Base-by-base conservation (phyloP, 352 stramenopile genomes). In the Phytophthora citricola region DNA sequence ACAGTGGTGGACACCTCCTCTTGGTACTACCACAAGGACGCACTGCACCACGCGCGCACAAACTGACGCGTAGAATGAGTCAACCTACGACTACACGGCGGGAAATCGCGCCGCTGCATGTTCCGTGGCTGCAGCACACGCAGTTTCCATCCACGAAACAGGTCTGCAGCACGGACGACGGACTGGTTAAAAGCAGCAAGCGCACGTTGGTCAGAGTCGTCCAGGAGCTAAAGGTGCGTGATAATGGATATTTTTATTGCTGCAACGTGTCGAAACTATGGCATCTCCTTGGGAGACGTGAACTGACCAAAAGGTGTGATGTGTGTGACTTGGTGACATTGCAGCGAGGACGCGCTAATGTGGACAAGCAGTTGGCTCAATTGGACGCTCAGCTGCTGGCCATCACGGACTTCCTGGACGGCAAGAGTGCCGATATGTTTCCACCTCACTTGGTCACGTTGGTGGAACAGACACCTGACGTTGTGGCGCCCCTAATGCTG, bases 71-170 rank as follows among this genome's bases (percentile, higher is more conserved):
- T 31, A 39, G 15, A 14, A 76, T 71, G 68, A 65, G 56, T 17
- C 36, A 24, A 32, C 17, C 55, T 5, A 46, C 57, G 1, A 17
- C 24, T 20, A 72, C 49, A 17, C 69, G 62, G 47, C 71, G 47
- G 32, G 61, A 75, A 38, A 75, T 85, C 46, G 36, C 63, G 51
- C 73, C 80, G 47, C 68, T 91, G 17, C 58, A 66, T 7, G 75
- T 82, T 20, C 85, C 83, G 27, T 93, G 79, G 81, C 69, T 93
- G 45, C 71, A 73, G 40, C 85, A 93, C 53, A 83, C 92, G 58
- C 75, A 85, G 40, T 93, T 91, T 46, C 45, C 71, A 7, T 67
- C 56, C 14, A 81, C 80, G 3, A 93, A 93, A 64, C 69, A 79
- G 46, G 72, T 67, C 5, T 82, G 79, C 50, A 86, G 79, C 52